These are phyloP conservation scores for Aspergillus persii DNA, from an alignment of 2,329 filamentous ascomycete genomes.

Conservation along the genomic window DNA sequence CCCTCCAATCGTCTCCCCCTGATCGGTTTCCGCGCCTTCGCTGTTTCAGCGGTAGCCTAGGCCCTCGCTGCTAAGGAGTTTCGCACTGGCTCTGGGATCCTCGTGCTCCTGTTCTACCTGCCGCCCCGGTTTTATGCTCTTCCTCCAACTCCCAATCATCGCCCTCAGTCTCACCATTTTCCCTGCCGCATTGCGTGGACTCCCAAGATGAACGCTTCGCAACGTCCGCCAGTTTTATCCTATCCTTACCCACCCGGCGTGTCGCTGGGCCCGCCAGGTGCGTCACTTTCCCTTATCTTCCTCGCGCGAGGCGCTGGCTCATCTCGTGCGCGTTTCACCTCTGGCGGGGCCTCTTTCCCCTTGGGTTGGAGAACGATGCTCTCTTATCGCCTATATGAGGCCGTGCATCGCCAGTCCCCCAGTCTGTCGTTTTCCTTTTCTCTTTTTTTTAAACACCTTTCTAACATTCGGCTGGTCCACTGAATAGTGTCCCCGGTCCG, in stretches of 20 bases:
- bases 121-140: slow-evolving; percentile 11
- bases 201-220: slow-evolving; percentile 31
- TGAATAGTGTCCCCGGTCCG: slow-evolving; percentile 24
- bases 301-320: slow-evolving; percentile 6
- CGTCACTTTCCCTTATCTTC: slow-evolving; percentile 22
- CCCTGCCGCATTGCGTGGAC: slow-evolving; percentile 20
- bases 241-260: slow-evolving; percentile 33
- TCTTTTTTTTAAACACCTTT: background rate
- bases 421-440: background rate
- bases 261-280: slow-evolving; percentile 33
- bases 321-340: slow-evolving; percentile 19
- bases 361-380: slow-evolving; percentile 12
- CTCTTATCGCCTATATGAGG: slow-evolving; percentile 14
- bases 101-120: slow-evolving; percentile 9
- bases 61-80: background rate
- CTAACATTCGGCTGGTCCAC: slow-evolving; percentile 6
- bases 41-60: slow-evolving; percentile 19
- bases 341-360: slow-evolving; percentile 12
- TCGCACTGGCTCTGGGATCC: slow-evolving; percentile 5
- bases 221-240: slow-evolving; percentile 26
- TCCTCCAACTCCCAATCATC: slow-evolving; percentile 13
- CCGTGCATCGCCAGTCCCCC: slow-evolving; percentile 1
- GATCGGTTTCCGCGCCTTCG: slow-evolving; percentile 20
- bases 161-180: slow-evolving; percentile 5
- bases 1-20: slow-evolving; percentile 16